Percentiles rank a stretch among this genome's conserved stretches.
These are phyloP conservation scores for Xylaria sp. DNA, from an alignment of 2,329 filamentous ascomycete species.

Conservation along the genomic window DNA sequence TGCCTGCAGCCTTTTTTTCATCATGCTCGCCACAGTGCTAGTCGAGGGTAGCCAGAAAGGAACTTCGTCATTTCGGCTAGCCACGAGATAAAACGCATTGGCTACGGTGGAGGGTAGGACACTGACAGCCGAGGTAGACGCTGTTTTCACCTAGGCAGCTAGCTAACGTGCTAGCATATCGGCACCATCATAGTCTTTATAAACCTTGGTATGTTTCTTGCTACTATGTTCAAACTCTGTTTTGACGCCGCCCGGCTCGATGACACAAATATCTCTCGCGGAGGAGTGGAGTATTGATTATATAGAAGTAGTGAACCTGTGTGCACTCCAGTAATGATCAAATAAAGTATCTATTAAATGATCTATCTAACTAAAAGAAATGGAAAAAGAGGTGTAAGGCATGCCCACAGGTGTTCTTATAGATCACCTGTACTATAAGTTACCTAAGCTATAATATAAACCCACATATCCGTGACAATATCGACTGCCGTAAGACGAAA, in stretches of 20 bases:
- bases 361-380: no score
- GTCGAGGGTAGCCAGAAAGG: constrained; percentile 25
- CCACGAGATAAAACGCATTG: constrained; percentile 13
- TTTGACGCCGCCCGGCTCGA: constrained; percentile 25
- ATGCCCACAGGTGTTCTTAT: no score
- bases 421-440: no score
- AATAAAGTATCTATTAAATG: no score
- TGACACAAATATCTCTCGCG: constrained; percentile 25
- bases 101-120: constrained; percentile 19
- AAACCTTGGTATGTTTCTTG: constrained; percentile 20
- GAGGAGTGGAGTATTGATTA: no score
- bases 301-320: no score
- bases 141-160: constrained; percentile 23
- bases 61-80: constrained; percentile 17
- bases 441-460: no score
- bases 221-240: constrained; percentile 25
- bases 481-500: constrained; percentile 12
- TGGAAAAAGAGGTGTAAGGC: no score
- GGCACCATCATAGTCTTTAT: constrained; percentile 16
- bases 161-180: constrained; percentile 26
- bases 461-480: no score
- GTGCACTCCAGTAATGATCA: no score
- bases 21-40: constrained; percentile 10
- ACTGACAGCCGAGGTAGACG: not conserved
- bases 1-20: constrained; percentile 25